Evolutionary conservation across 2,329 filamentous ascomycete species (phyloP), one percentile per base, ranked within the genome.

Genomic region (Sporothrix dimorphospora): DNA sequence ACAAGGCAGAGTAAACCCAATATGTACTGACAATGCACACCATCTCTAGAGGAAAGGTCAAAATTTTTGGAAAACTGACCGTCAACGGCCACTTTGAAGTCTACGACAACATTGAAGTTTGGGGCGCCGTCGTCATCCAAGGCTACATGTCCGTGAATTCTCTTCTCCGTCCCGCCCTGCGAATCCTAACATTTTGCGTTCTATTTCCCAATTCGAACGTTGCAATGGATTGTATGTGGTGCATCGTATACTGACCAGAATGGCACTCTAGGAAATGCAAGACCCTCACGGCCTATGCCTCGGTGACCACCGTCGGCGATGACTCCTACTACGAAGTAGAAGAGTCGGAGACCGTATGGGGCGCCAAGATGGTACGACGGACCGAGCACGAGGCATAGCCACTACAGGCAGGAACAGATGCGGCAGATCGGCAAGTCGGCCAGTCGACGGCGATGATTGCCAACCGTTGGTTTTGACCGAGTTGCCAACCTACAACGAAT

Each of bases 61-160:
- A 83, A 67, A 81, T 84, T 34, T 85, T 81, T 73, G 84, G 84
- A 24, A 84, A 84, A 76, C 79, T 86, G 49, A 83, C 79, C 68
- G 76, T 86, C 30, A 78, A 79, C 12, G 84, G 84, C 6, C 81
- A 79, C 30, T 77, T 84, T 7, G 81, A 85, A 51, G 83, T 80
- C 12, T 77, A 79, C 3, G 81, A 83, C 38, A 76, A 75, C 42
- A 71, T 86, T 21, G 83, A 86, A 72, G 82, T 86, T 14, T 86
- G 84, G 76, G 84, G 84, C 8, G 83, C 83, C 67, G 77, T 85
- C 55, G 82, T 77, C 55, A 81, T 86, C 72, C 81, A 82, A 11
- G 84, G 84, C 67, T 82, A 81, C 72, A 73, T 85, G 84, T 85
- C 74, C 75, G 79, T 79, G 6, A 6, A 16, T 24, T 12, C 27